phyloP scores from a whole-genome alignment of 805 yeast genomes.

The Saccharomycopsis olivae region DNA sequence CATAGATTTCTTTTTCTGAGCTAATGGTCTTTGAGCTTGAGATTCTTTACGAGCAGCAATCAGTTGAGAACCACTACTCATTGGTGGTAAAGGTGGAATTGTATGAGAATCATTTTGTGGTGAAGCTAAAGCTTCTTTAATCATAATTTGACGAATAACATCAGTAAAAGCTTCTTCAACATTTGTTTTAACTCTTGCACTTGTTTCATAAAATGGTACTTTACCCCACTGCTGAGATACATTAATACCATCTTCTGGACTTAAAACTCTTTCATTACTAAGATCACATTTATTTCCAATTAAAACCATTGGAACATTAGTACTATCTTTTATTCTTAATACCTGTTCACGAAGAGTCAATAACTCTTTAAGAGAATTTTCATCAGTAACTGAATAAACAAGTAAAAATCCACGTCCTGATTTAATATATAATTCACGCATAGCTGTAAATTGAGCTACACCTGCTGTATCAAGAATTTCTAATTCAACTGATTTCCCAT shows the following conservation, averaged over 20 bases:
- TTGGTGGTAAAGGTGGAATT: slow-evolving; percentile 6
- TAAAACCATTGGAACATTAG: slow-evolving; percentile 76
- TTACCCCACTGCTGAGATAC: slow-evolving; percentile 77
- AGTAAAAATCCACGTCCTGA: slow-evolving; percentile 85
- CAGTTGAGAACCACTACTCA: not conserved
- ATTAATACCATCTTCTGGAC: slow-evolving; percentile 72
- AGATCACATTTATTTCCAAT: slow-evolving; percentile 90
- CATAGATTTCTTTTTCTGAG: slow-evolving; percentile 15
- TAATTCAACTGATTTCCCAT: slow-evolving; percentile 75
- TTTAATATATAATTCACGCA: slow-evolving; percentile 82
- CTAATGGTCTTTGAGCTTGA: not conserved
- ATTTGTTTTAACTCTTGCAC: slow-evolving; percentile 83
- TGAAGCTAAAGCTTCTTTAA: slow-evolving; percentile 40
- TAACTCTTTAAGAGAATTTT: slow-evolving; percentile 67
- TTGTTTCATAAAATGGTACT: slow-evolving; percentile 86
- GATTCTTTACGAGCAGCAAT: not conserved
- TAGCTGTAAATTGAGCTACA: slow-evolving; percentile 89
- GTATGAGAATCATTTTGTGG: slow-evolving; percentile 6
- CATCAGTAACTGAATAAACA: slow-evolving; percentile 76
- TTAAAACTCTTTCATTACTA: slow-evolving; percentile 58
- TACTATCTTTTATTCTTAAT: slow-evolving; percentile 65
- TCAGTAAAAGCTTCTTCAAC: slow-evolving; percentile 87
- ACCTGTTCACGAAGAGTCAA: slow-evolving; percentile 77
- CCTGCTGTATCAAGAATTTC: slow-evolving; percentile 93
- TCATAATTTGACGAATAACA: slow-evolving; percentile 80